These are phyloP conservation scores for Lodderomyces pseudojiufengensis DNA, from an alignment of 1,139 yeast species.

Conservation along the genomic window DNA sequence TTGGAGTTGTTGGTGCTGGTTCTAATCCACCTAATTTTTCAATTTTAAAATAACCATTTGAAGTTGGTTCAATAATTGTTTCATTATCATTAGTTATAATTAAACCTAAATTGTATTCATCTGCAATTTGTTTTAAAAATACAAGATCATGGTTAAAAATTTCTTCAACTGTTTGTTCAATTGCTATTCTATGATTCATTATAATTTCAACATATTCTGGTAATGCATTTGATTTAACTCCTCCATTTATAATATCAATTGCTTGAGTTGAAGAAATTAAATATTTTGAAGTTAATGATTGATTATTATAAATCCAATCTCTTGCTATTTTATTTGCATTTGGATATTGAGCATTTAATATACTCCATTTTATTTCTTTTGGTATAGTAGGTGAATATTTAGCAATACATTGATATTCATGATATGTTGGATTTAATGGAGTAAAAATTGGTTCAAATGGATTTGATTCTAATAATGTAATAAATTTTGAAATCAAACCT, in stretches of 20 bases:
- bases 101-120: conserved; percentile 34
- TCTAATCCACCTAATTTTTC: conserved; percentile 30
- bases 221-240: conserved; percentile 34
- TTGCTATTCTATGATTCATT: conserved; percentile 32
- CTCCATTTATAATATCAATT: conserved; percentile 31
- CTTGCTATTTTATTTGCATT: conserved; percentile 23
- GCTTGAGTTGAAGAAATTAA: conserved; percentile 34
- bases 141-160: conserved; percentile 36
- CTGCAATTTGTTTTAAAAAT: conserved; percentile 26
- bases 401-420: conserved; percentile 39
- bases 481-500: conserved; percentile 37
- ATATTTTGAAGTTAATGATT: conserved; percentile 12
- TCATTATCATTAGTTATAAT: conserved; percentile 30
- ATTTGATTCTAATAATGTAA: conserved; percentile 29
- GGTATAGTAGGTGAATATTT: conserved; percentile 26
- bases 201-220: conserved; percentile 29
- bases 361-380: conserved; percentile 16
- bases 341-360: conserved; percentile 24
- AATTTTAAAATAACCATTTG: conserved; percentile 42
- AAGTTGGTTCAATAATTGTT: conserved; percentile 22
- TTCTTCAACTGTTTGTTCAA: conserved; percentile 26
- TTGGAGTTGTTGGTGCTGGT: conserved; percentile 57
- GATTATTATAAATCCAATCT: conserved; percentile 4
- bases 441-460: conserved; percentile 33
- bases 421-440: conserved; percentile 36